Percentiles rank a stretch among this genome's conserved stretches.
These are phyloP conservation scores for Clonostachys sp. DNA, from an alignment of 2,329 filamentous ascomycete genomes.

Conservation along the genomic window DNA sequence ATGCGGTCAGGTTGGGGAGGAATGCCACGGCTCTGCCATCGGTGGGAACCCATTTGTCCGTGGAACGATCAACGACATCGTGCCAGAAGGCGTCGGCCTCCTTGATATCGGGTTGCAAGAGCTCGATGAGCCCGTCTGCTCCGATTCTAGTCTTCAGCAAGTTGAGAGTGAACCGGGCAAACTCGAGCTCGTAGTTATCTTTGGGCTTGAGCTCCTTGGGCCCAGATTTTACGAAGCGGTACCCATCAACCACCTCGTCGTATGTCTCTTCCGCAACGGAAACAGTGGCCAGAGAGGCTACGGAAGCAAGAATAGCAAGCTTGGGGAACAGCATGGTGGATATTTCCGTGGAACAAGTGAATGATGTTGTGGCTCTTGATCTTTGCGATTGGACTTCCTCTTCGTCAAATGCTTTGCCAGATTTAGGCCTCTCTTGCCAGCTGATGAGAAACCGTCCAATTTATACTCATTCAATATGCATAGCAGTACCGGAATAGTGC, in stretches of 20 bases:
- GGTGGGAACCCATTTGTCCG: conserved; percentile 9
- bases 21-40: conserved; percentile 13
- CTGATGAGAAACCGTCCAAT: too few species aligned
- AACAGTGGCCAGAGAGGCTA: neutral
- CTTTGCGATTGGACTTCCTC: too few species aligned
- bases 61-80: conserved; percentile 7
- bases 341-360: too few species aligned
- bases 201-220: conserved; percentile 5
- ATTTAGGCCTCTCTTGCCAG: too few species aligned
- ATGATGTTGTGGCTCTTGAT: too few species aligned
- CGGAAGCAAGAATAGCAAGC: neutral
- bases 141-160: conserved; percentile 14
- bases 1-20: conserved; percentile 15
- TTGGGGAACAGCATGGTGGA: neutral
- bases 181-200: conserved; percentile 5
- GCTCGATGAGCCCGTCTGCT: conserved; percentile 10
- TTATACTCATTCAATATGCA: too few species aligned
- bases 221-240: conserved; percentile 5
- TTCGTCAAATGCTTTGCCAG: too few species aligned
- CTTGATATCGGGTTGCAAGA: conserved; percentile 12
- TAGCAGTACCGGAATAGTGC: too few species aligned
- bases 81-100: conserved; percentile 15
- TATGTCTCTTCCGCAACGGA: neutral
- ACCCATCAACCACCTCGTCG: neutral
- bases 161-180: conserved; percentile 7